A percentile compares a stretch with the other conserved stretches of the same genome.
Evolutionary conservation across 768 basidiomycete species (phyloP).

Genomic region (Antrodiella citrinella): DNA sequence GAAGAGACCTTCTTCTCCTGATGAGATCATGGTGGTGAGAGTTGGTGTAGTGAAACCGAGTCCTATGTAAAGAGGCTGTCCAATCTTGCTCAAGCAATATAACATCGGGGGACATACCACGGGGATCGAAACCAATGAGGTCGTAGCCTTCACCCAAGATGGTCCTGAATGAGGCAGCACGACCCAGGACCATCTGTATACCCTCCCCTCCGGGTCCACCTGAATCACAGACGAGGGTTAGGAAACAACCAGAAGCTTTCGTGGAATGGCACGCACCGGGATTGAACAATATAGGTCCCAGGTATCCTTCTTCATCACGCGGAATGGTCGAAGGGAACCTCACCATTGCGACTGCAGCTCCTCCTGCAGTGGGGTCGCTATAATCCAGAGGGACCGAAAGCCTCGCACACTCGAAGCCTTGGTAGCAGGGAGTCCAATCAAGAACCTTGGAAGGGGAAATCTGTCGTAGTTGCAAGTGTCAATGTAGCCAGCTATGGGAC

Average conservation of each 20-base stretch:
- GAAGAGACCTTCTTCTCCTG: not conserved
- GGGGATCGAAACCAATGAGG: not conserved
- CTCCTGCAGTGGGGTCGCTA: not conserved
- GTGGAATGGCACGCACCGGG: not conserved
- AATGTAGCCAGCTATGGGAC: too few species aligned
- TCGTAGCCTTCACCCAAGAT: not conserved
- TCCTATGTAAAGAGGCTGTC: not conserved
- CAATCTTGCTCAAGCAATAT: too few species aligned
- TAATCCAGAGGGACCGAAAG: not conserved
- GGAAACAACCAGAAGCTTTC: not conserved
- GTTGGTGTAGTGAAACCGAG: constrained; percentile 2
- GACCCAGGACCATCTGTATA: not conserved
- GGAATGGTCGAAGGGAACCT: not conserved
- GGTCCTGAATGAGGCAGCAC: not conserved
- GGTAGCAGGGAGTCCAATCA: too few species aligned
- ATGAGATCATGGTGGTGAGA: not conserved
- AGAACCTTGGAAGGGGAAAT: too few species aligned
- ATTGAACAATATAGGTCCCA: not conserved
- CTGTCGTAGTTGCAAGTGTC: too few species aligned
- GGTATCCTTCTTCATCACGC: not conserved
- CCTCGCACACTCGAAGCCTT: too few species aligned
- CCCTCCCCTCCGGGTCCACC: not conserved
- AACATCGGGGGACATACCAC: not conserved
- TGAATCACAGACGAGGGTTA: not conserved
- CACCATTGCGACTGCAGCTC: not conserved